Conservation (phyloP, 108 stramenopile genomes). For the Cyclotella baltica region DNA sequence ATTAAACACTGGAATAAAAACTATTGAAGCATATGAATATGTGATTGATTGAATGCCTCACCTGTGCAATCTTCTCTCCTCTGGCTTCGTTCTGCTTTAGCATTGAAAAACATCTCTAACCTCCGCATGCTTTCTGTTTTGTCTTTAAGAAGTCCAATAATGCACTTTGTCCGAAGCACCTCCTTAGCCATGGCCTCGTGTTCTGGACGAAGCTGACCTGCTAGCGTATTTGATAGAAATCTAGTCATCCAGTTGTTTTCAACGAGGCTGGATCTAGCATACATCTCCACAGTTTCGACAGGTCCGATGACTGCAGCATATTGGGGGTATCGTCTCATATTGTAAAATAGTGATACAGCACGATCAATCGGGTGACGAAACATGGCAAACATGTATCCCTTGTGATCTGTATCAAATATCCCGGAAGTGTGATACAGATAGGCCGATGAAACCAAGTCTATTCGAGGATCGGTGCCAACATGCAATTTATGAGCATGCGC, state of each 20-base stretch:
- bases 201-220: slow-evolving; percentile 33
- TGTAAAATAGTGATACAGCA: slow-evolving; percentile 47
- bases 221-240: slow-evolving; percentile 43
- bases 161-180: slow-evolving; percentile 44
- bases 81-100: slow-evolving; percentile 29
- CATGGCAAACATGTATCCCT: slow-evolving; percentile 51
- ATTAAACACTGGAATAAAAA: neutral
- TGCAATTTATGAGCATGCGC: slow-evolving; percentile 31
- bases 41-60: neutral
- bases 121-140: slow-evolving; percentile 49
- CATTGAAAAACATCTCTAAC: slow-evolving; percentile 50
- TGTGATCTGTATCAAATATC: slow-evolving; percentile 41
- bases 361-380: slow-evolving; percentile 60
- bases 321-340: slow-evolving; percentile 32
- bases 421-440: slow-evolving; percentile 42
- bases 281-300: slow-evolving; percentile 48
- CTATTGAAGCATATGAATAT: neutral
- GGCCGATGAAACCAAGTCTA: slow-evolving; percentile 44
- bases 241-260: slow-evolving; percentile 66
- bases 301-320: slow-evolving; percentile 21
- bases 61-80: slow-evolving; percentile 48
- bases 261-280: slow-evolving; percentile 44
- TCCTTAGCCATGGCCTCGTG: slow-evolving; percentile 60
- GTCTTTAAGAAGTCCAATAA: slow-evolving; percentile 48
- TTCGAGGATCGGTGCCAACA: slow-evolving; percentile 12